Conservation (phyloP, 495 filamentous ascomycete species). For the Terfezia boudieri region DNA sequence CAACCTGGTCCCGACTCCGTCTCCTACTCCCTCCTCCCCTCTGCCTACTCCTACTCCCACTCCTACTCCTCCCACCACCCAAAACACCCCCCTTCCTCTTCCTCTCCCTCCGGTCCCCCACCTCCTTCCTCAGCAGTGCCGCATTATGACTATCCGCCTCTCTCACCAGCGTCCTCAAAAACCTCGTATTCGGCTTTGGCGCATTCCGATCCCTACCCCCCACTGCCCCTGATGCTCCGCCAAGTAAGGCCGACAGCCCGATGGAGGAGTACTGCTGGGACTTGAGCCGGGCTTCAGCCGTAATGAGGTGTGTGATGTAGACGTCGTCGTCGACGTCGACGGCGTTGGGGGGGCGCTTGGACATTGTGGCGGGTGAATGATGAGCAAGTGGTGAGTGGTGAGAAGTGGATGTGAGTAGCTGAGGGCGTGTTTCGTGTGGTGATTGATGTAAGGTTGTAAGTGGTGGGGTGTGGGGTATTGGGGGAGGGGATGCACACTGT, state of each 20-base stretch:
- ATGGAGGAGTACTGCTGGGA: constrained; percentile 50
- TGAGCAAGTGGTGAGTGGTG: no score
- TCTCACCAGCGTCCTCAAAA: constrained; percentile 68
- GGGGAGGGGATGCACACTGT: no score
- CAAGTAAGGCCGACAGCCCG: constrained; percentile 45
- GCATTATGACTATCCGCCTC: constrained; percentile 81
- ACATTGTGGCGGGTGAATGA: no score
- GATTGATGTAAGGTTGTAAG: no score
- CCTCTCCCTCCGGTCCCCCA: constrained; percentile 24
- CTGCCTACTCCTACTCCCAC: constrained; percentile 3
- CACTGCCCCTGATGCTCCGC: not conserved
- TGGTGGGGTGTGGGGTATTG: no score
- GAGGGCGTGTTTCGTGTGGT: no score
- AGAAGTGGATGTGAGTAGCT: no score
- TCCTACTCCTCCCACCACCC: constrained; percentile 18
- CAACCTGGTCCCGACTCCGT: constrained; percentile 4
- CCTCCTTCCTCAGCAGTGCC: constrained; percentile 62
- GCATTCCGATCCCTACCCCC: constrained; percentile 6
- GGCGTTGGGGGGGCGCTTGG: not conserved
- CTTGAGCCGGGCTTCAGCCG: constrained; percentile 45
- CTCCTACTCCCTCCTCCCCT: constrained; percentile 1
- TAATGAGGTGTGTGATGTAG: constrained; percentile 49
- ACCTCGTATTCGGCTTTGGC: constrained; percentile 77
- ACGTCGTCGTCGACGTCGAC: constrained; percentile 31
- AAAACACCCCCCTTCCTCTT: not conserved